Base-by-base conservation (phyloP, 768 basidiomycete species). In the Termitomyces bulborhizus region DNA sequence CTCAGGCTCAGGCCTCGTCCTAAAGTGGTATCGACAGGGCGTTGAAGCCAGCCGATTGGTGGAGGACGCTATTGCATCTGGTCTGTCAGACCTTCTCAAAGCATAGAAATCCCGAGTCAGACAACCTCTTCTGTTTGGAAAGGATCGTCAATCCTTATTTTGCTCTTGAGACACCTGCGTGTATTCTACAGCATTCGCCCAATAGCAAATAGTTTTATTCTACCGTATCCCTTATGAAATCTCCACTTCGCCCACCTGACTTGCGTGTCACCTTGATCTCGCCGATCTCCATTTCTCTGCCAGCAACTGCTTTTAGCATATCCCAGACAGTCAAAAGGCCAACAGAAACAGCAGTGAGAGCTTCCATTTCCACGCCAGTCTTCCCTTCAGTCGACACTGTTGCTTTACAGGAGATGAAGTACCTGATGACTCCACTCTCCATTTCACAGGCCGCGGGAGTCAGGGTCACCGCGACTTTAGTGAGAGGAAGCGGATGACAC, bases 281-380 rank as follows among this genome's bases (percentile, higher is more conserved):
- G 18, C 81, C 75, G 36, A 97, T 90, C 56, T 80, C 71, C 90
- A 96, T 93, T 55, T 90, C 88, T 65, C 80, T 80, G n/a, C 91
- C 93, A 1, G 89, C 91, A 1, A 92, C 85, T 4, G 88, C 87
- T 71, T 95, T 94, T 31, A 94, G 78, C 93, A 96, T 94, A 65
- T 93, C 92, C 89, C 92, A 96, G 13, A 94, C 84, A 1, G 90
- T 91, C 52, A 95, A 72, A 32, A 90, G 75, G 5, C 85, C 85
- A 31, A 89, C 74, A 1, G 84, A 84, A 8, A 91, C 93, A 24
- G 86, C 86, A n/a, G 86, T 90, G 54, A 95, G 67, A 24, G 93
- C 93, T 71, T 97, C 95, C 88, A 98, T 93, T 73, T 93, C 91
- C 18, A 93, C 90, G 4, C 93, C 89, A 13, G 92, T 92, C 67